These are phyloP conservation scores for Lachancea quebecensis DNA, from an alignment of 805 yeast species.

Conservation along the genomic window DNA sequence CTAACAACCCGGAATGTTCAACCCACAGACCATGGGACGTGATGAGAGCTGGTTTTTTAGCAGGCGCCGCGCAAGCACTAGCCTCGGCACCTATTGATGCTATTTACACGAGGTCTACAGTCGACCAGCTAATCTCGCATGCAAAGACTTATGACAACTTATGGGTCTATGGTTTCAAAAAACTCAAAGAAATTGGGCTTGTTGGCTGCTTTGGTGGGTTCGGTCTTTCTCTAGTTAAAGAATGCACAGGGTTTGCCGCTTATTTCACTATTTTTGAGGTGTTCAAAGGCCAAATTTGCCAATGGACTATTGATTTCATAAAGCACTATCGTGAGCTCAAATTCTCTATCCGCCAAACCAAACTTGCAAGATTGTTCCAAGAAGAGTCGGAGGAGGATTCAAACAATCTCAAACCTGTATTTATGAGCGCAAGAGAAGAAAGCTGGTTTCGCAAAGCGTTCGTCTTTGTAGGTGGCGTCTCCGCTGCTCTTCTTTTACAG, in stretches of 20 bases:
- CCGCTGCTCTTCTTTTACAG: constrained; percentile 73
- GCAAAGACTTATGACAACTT: constrained; percentile 50
- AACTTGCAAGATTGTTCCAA: constrained; percentile 21
- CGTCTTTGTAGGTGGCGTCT: constrained; percentile 75
- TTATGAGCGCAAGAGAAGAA: constrained; percentile 20
- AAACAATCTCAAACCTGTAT: not conserved
- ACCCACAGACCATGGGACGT: constrained; percentile 42
- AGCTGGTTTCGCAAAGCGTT: constrained; percentile 21
- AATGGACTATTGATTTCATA: constrained; percentile 40
- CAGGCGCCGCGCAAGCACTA: constrained; percentile 82
- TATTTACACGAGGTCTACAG: constrained; percentile 70
- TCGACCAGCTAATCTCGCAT: constrained; percentile 65
- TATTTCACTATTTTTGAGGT: constrained; percentile 78
- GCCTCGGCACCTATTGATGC: constrained; percentile 95
- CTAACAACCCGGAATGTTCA: constrained; percentile 17
- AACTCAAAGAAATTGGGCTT: constrained; percentile 66
- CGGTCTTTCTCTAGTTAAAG: constrained; percentile 70
- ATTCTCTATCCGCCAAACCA: constrained; percentile 18
- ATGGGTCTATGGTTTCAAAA: constrained; percentile 69
- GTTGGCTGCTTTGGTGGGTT: constrained; percentile 88
- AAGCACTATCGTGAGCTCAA: constrained; percentile 39
- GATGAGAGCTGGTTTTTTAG: constrained; percentile 71
- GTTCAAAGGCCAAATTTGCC: constrained; percentile 62
- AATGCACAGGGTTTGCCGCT: constrained; percentile 73
- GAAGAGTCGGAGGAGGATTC: constrained; percentile 5